A percentile compares a stretch with the other conserved stretches of the same genome.
These are phyloP conservation scores for Pseudogymnoascus sp. DNA, from an alignment of 2,329 filamentous ascomycete species.

Conservation along the genomic window DNA sequence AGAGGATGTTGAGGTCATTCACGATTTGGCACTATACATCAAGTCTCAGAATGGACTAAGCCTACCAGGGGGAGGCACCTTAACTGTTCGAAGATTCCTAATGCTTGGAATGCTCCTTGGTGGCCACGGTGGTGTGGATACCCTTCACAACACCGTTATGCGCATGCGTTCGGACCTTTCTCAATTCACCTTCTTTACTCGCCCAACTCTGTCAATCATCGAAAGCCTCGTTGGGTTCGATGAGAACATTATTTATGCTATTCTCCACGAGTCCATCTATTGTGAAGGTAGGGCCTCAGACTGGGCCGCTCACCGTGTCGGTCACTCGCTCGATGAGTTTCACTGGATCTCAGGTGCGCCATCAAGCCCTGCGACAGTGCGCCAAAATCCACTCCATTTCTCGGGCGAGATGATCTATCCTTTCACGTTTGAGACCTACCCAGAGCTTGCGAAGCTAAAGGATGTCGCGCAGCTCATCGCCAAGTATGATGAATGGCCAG, in stretches of 20 bases:
- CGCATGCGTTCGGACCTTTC: conserved; percentile 66
- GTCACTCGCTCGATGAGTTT: conserved; percentile 41
- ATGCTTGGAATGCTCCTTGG: conserved; percentile 75
- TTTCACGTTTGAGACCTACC: conserved; percentile 74
- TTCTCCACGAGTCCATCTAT: conserved; percentile 85
- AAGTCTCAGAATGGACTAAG: conserved; percentile 49
- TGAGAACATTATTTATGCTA: conserved; percentile 70
- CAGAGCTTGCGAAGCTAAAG: conserved; percentile 63
- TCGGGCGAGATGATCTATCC: conserved; percentile 90
- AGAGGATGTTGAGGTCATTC: conserved; percentile 64
- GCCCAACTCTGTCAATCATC: conserved; percentile 60
- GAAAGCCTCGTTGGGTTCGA: conserved; percentile 67
- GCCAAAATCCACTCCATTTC: conserved; percentile 59
- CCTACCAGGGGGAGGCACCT: conserved; percentile 62
- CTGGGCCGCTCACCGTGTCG: conserved; percentile 68
- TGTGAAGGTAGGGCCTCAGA: conserved; percentile 60
- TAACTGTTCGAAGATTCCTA: conserved; percentile 69
- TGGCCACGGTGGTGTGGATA: conserved; percentile 67
- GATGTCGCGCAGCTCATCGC: conserved; percentile 67
- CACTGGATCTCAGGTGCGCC: conserved; percentile 37
- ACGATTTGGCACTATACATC: conserved; percentile 59
- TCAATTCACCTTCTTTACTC: conserved; percentile 67
- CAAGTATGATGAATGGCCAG: conserved; percentile 59
- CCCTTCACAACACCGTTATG: conserved; percentile 66
- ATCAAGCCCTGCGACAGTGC: conserved; percentile 29